A percentile compares a stretch with the other conserved stretches of the same genome.
Conservation (phyloP, 495 filamentous ascomycete genomes). For the Penicillium antarcticum region DNA sequence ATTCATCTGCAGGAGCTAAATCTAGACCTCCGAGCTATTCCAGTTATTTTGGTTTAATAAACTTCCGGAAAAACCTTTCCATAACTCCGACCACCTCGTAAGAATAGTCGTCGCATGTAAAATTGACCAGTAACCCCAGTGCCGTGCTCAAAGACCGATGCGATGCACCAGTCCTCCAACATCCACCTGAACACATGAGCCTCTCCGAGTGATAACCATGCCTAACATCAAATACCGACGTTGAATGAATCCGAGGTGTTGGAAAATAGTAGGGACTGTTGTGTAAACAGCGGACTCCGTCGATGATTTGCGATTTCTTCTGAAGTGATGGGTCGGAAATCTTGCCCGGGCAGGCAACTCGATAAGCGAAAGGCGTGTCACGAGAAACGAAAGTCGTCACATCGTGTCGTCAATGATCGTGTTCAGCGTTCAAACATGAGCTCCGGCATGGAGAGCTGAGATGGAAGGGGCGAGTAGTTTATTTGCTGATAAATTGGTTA, state of each 20-base stretch:
- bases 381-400: conserved; percentile 38
- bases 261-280: conserved; percentile 18
- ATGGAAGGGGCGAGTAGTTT: conserved; percentile 65
- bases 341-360: conserved; percentile 25
- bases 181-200: conserved; percentile 39
- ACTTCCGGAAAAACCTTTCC: conserved; percentile 41
- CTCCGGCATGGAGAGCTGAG: conserved; percentile 49
- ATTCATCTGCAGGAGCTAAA: conserved; percentile 32
- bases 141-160: conserved; percentile 23
- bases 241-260: conserved; percentile 31
- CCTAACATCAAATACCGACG: conserved; percentile 17
- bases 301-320: conserved; percentile 23
- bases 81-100: conserved; percentile 25
- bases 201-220: conserved; percentile 28
- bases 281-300: conserved; percentile 38
- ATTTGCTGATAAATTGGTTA: conserved; percentile 57
- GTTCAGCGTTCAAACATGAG: conserved; percentile 46
- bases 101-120: conserved; percentile 13
- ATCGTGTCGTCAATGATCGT: conserved; percentile 38
- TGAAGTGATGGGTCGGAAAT: conserved; percentile 18
- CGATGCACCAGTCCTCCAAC: conserved; percentile 29
- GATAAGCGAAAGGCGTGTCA: conserved; percentile 28
- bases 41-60: conserved; percentile 34
- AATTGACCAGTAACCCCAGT: conserved; percentile 44
- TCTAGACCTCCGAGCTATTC: conserved; percentile 25